phyloP scores from a whole-genome alignment of 2,329 filamentous ascomycete genomes.

The Tolypocladium sp. region DNA sequence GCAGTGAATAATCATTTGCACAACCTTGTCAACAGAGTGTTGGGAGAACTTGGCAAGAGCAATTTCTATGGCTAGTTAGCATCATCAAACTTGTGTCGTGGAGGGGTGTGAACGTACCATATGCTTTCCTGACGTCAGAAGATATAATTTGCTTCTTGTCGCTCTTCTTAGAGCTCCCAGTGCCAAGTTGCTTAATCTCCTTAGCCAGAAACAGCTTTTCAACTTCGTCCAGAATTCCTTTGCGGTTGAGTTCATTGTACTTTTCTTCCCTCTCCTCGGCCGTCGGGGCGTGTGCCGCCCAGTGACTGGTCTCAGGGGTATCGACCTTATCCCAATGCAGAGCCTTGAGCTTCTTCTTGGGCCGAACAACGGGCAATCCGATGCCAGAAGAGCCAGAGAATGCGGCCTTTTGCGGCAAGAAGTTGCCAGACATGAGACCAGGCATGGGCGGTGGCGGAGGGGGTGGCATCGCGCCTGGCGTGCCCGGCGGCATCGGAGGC shows the following conservation, averaged over 20 bases:
- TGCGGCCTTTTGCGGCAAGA: constrained; percentile 55
- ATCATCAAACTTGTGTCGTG: not conserved
- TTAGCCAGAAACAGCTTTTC: constrained; percentile 97
- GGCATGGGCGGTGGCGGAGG: constrained; percentile 58
- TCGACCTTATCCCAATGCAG: constrained; percentile 99
- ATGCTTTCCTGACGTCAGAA: constrained; percentile 78
- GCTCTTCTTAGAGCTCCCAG: constrained; percentile 63
- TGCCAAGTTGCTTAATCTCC: constrained; percentile 82
- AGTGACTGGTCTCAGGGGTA: constrained; percentile 81
- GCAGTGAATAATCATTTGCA: constrained; percentile 92
- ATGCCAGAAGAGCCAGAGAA: constrained; percentile 47
- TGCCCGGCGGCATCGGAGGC: constrained; percentile 22
- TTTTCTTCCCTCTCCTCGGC: constrained; percentile 88
- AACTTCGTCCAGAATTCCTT: constrained; percentile 94
- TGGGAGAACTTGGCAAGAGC: constrained; percentile 90
- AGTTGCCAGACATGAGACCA: constrained; percentile 65
- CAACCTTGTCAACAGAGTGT: constrained; percentile 71
- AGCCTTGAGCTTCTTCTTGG: constrained; percentile 99
- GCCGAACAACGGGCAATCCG: constrained; percentile 70
- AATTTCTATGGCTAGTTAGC: constrained; percentile 49
- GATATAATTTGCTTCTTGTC: constrained; percentile 98
- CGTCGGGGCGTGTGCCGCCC: constrained; percentile 81
- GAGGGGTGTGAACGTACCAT: constrained; percentile 43
- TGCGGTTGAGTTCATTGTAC: constrained; percentile 84
- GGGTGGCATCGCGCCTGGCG: constrained; percentile 27